Evolutionary conservation across 1,284 basidiomycete species (phyloP).

Genomic region (Albatrellus sp.): DNA sequence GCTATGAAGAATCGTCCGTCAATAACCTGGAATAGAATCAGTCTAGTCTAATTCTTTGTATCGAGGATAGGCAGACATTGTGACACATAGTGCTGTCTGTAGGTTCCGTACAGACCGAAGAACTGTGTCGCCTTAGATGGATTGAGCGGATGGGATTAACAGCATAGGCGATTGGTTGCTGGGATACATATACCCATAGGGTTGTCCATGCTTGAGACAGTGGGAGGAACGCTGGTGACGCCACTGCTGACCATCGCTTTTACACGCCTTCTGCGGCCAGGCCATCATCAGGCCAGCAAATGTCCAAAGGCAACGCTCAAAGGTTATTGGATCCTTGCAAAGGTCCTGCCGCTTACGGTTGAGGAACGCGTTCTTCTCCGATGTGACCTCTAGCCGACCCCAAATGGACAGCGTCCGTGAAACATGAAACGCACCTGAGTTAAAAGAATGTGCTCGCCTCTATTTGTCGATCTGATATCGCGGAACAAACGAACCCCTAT

Average conservation of each 20-base stretch:
- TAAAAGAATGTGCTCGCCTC: too few species aligned
- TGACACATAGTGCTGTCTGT: conserved; percentile 46
- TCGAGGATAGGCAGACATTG: conserved; percentile 38
- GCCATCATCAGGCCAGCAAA: not conserved
- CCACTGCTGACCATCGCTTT: not conserved
- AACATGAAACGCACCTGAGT: too few species aligned
- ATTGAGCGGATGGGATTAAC: not conserved
- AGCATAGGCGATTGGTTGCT: not conserved
- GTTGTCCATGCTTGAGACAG: not conserved
- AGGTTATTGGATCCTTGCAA: too few species aligned
- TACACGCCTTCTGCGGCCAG: not conserved
- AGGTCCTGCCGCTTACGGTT: too few species aligned
- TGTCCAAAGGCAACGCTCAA: not conserved
- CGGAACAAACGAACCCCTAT: too few species aligned
- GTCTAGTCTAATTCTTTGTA: conserved; percentile 6
- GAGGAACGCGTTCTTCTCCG: too few species aligned
- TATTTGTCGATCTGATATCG: too few species aligned
- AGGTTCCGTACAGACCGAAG: not conserved
- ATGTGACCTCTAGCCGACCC: too few species aligned
- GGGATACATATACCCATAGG: too few species aligned
- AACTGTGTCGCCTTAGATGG: not conserved
- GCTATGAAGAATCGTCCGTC: conserved; percentile 63
- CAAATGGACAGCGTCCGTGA: too few species aligned
- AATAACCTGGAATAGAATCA: conserved; percentile 38
- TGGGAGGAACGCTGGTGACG: not conserved